These are phyloP conservation scores for Trichoderma guizhouense DNA, from an alignment of 2,329 filamentous ascomycete genomes.

Conservation along the genomic window DNA sequence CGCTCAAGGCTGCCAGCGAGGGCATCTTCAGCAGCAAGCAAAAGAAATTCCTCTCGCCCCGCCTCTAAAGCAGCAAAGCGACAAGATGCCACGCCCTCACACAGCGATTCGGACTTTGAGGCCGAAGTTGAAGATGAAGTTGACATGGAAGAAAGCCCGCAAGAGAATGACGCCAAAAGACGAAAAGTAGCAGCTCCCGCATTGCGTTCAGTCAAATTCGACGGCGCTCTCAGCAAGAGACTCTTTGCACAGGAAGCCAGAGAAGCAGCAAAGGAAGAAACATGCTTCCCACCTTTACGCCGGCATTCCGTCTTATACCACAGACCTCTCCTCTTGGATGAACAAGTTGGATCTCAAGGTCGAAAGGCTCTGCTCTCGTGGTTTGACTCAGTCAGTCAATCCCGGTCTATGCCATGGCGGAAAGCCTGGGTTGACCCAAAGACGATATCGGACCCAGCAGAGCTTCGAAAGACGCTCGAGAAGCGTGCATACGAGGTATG, in stretches of 20 bases:
- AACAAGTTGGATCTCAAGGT: constrained; percentile 29
- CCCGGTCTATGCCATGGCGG: constrained; percentile 58
- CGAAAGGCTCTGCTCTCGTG: constrained; percentile 45
- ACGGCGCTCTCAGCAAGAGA: background rate
- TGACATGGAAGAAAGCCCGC: background rate
- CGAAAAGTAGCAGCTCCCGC: background rate
- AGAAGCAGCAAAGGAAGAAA: background rate
- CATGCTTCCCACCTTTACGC: constrained; percentile 21
- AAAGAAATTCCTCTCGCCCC: background rate
- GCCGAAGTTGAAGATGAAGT: background rate
- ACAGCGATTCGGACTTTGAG: constrained; percentile 13
- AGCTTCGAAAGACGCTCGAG: constrained; percentile 44
- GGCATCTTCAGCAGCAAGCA: background rate
- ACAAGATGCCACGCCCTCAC: background rate
- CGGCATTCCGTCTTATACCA: constrained; percentile 40
- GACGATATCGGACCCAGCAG: constrained; percentile 25
- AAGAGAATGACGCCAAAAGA: background rate
- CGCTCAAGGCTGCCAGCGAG: background rate
- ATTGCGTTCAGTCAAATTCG: constrained; percentile 3
- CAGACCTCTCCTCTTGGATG: constrained; percentile 46
- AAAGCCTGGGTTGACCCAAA: constrained; percentile 53
- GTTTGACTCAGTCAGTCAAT: constrained; percentile 47
- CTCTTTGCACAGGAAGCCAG: constrained; percentile 17
- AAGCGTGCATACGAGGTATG: constrained; percentile 62
- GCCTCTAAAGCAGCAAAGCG: background rate